These are phyloP conservation scores for Hevea brasiliensis DNA, from an alignment of 345 rosid species.

Conservation along the genomic window DNA sequence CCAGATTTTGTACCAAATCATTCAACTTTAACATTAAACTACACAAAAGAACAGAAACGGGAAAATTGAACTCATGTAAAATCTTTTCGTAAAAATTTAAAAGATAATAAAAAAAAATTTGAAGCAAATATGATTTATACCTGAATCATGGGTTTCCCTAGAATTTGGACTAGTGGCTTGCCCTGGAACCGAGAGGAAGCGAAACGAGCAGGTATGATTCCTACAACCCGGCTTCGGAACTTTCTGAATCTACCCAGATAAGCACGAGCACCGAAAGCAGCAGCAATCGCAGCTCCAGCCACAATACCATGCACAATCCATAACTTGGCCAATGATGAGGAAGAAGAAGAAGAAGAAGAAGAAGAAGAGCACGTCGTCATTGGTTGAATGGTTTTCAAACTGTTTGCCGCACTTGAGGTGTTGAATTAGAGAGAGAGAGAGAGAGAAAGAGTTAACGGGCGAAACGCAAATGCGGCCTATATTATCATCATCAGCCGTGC, in stretches of 20 bases:
- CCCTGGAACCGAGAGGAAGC: constrained; percentile 92
- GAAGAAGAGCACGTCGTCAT: constrained; percentile 18
- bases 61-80: background rate
- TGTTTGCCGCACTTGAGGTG: too few species aligned
- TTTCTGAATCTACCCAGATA: constrained; percentile 56
- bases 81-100: background rate
- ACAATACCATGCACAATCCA: constrained; percentile 74
- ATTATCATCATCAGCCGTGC: too few species aligned
- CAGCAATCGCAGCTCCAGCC: constrained; percentile 69
- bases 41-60: background rate
- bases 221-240: constrained; percentile 81
- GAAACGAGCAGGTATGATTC: constrained; percentile 91
- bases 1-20: background rate
- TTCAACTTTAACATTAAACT: background rate
- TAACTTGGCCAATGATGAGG: constrained; percentile 37
- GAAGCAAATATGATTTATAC: constrained; percentile 35
- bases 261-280: constrained; percentile 58
- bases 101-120: background rate
- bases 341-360: constrained; percentile 33
- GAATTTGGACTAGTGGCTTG: constrained; percentile 80
- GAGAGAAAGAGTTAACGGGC: too few species aligned
- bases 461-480: too few species aligned
- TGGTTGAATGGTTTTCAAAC: background rate
- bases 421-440: too few species aligned
- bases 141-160: constrained; percentile 99